phyloP scores from a whole-genome alignment of 768 basidiomycete genomes.

The Amanita subjunquillea region DNA sequence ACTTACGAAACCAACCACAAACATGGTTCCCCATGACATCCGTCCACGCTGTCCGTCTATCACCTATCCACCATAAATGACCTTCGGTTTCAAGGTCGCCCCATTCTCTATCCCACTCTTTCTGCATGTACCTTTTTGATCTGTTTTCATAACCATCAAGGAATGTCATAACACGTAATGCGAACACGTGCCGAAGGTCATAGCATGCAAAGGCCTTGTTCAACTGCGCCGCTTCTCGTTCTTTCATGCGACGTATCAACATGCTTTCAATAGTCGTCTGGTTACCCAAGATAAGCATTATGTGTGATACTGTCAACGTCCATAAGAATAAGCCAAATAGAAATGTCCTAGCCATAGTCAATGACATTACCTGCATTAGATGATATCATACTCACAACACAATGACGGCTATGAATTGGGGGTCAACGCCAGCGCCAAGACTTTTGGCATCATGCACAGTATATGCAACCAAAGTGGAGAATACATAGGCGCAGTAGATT shows the following conservation, averaged over 20 bases:
- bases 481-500: conserved; percentile 52
- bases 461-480: conserved; percentile 48
- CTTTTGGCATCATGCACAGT: conserved; percentile 25
- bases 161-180: background rate
- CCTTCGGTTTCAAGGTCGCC: conserved; percentile 67
- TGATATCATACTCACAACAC: conserved; percentile 43
- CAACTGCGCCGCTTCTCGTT: conserved; percentile 48
- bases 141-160: conserved; percentile 19
- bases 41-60: conserved; percentile 54
- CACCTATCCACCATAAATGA: conserved; percentile 81
- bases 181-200: conserved; percentile 36
- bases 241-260: conserved; percentile 42
- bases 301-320: conserved; percentile 47
- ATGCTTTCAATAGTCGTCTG: conserved; percentile 81
- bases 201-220: conserved; percentile 43
- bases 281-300: conserved; percentile 48
- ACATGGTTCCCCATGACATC: conserved; percentile 67
- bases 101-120: conserved; percentile 74
- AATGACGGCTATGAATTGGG: conserved; percentile 65
- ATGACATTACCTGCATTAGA: background rate
- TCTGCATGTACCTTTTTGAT: conserved; percentile 32
- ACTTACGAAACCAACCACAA: conserved; percentile 77
- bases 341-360: conserved; percentile 34
- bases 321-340: conserved; percentile 66
- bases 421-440: conserved; percentile 31